Evolutionary conservation across 2,329 filamentous ascomycete species (phyloP), one percentile per base, ranked within the genome.

Genomic region (Ceratocystis colombiana): DNA sequence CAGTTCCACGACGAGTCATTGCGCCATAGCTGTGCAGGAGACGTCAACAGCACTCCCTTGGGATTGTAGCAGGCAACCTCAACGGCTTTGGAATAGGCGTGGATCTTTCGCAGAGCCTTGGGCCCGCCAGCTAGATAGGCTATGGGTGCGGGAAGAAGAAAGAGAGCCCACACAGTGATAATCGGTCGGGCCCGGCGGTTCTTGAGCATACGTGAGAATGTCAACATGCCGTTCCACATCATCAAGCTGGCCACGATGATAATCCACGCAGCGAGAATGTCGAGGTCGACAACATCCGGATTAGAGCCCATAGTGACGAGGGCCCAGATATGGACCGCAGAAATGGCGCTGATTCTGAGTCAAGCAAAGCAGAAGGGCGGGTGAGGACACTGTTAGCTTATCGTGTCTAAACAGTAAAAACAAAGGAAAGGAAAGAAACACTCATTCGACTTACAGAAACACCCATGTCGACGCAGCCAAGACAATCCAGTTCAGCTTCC

Each of bases 1-100:
- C 66, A 68, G 59, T 68, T 68, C 66, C 66, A 68, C 12, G 57
- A 63, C 7, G 66, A 68, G 50, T 68, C 66, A 50, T 68, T 68
- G 30, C 66, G 66, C 66, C 66, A 68, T 17, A 68, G 66, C 59
- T 68, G 66, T 12, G 57, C 57, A 2, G 66, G 66, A 12, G 66
- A 68, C 15, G 61, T 63, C 20, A 68, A 28, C 15, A 68, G 64
- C 12, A 46, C 22, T 17, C 66, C 66, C 45, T 55, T 30, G 5
- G 66, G 37, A 22, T 68, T 59, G 30, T 64, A 64, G 63, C 66
- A 68, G 48, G 63, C 63, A 12, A 62, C 59, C 59, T 68, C 66
- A 20, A 68, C 55, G 59, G 66, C 66, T 7, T 64, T 48, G 25
- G 66, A 61, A 30, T 68, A 68, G 22, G 66, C 53, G 37, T 63